These are phyloP conservation scores for Talaromyces sp. DNA, from an alignment of 2,329 filamentous ascomycete genomes.

Conservation along the genomic window DNA sequence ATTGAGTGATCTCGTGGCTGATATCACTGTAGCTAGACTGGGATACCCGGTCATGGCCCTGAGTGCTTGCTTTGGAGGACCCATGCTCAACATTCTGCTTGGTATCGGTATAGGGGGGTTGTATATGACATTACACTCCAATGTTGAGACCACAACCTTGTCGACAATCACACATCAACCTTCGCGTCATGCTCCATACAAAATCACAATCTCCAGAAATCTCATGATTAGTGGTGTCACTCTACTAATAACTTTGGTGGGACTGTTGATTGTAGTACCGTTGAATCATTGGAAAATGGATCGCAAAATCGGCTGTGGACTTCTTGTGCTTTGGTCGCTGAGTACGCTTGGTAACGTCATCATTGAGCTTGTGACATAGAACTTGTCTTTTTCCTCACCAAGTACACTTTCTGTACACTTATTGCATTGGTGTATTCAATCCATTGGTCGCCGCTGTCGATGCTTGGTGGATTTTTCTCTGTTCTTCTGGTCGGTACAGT, in stretches of 20 bases:
- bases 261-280: slow-evolving; percentile 74
- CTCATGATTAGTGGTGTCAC: slow-evolving; percentile 81
- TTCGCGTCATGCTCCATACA: slow-evolving; percentile 53
- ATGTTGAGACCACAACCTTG: slow-evolving; percentile 44
- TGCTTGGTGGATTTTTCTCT: not conserved
- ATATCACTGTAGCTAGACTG: slow-evolving; percentile 87
- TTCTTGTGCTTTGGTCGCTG: slow-evolving; percentile 74
- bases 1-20: slow-evolving; percentile 85
- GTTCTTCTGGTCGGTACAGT: not conserved
- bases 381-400: not conserved
- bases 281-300: slow-evolving; percentile 82
- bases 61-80: slow-evolving; percentile 94
- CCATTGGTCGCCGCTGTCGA: not conserved
- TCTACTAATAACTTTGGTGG: slow-evolving; percentile 71
- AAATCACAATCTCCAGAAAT: slow-evolving; percentile 77
- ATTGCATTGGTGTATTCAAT: not conserved
- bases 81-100: slow-evolving; percentile 93
- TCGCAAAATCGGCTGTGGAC: slow-evolving; percentile 69
- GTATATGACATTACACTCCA: slow-evolving; percentile 62
- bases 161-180: slow-evolving; percentile 13
- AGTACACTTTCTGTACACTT: not conserved
- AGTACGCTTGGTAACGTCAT: slow-evolving; percentile 78
- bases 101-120: slow-evolving; percentile 88
- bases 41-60: slow-evolving; percentile 95
- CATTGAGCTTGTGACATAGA: slow-evolving; percentile 56